Base-by-base conservation (phyloP, 164 flowering plant genomes). In the Hamamelis virginiana region DNA sequence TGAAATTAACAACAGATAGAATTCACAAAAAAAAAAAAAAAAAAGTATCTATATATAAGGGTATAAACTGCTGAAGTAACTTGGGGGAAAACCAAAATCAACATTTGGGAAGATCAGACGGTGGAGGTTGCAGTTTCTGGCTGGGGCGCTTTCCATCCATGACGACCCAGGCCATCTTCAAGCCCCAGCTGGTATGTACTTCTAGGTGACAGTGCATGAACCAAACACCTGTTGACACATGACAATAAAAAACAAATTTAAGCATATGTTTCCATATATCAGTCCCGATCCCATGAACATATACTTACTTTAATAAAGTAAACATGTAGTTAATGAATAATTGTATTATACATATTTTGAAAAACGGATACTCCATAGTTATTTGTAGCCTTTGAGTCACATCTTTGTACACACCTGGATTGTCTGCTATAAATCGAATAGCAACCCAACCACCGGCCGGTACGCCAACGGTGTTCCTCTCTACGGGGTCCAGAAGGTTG, bases 361-460 rank as follows among this genome's bases (percentile, higher is more conserved):
- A n/a, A n/a, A n/a, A n/a, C n/a, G n/a, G n/a, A n/a, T n/a, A n/a
- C n/a, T 33, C 2, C 6, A 33, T 33, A 33, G 41, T 33, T 33
- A 2, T 33, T 33, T 33, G 4, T 33, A 2, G 41, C 41, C 2
- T 33, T 33, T 33, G 4, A 33, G 41, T 33, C 6, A 33, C 41
- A 33, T 33, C 2, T 33, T 2, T 44, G 23, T 33, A 62, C 72
- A 1, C 12, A 84, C 88, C 88, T 74, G 89, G 91, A 64, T 87
- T 87, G 69, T 87, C 88, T 0, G 89, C 87, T 0, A 67, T 60
- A 68, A 87, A 87, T 10, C 89, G 85, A 61, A 87, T 72, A 50
- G 87, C 89, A 6, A 77, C 68, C 91, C 91, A 87, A 18, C 89
- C 91, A 1, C 86, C 89, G 8, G 83, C 47, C 0, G 89, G 89